Evolutionary conservation across 2,329 filamentous ascomycete species (phyloP).

Genomic region (Fusarium sp.): DNA sequence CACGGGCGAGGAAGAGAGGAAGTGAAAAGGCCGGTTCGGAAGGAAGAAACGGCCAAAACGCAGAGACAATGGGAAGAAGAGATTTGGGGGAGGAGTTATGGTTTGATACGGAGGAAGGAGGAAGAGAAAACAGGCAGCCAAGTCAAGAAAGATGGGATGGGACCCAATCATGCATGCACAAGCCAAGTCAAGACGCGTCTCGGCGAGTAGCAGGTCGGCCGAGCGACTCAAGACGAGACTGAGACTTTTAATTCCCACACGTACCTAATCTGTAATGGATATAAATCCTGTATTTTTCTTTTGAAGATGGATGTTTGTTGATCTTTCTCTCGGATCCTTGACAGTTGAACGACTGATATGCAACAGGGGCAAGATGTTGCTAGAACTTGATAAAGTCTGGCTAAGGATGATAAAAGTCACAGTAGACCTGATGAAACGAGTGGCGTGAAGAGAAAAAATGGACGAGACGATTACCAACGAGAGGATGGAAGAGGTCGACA

Average conservation of each 20-base stretch:
- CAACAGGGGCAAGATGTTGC: slow-evolving; percentile 28
- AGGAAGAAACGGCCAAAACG: slow-evolving; percentile 16
- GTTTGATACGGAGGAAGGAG: slow-evolving; percentile 12
- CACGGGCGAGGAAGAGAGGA: slow-evolving; percentile 1
- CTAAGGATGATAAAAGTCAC: slow-evolving; percentile 43
- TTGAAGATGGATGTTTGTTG: slow-evolving; percentile 22
- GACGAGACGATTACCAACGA: slow-evolving; percentile 43
- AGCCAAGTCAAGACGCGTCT: slow-evolving; percentile 36
- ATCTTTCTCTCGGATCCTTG: slow-evolving; percentile 19
- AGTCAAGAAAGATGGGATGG: slow-evolving; percentile 17
- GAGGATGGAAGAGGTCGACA: slow-evolving; percentile 41
- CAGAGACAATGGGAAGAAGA: slow-evolving; percentile 13
- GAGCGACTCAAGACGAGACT: slow-evolving; percentile 13
- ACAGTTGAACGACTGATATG: slow-evolving; percentile 36
- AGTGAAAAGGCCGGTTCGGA: slow-evolving; percentile 22
- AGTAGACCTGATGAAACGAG: slow-evolving; percentile 50
- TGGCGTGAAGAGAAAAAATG: slow-evolving; percentile 50
- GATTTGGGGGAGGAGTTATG: slow-evolving; percentile 13
- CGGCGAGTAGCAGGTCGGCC: slow-evolving; percentile 31
- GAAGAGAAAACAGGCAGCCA: slow-evolving; percentile 30
- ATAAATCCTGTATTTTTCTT: slow-evolving; percentile 31
- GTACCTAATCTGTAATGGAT: slow-evolving; percentile 39
- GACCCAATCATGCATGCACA: slow-evolving; percentile 36
- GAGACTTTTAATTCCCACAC: slow-evolving; percentile 20
- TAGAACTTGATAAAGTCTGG: slow-evolving; percentile 42